A percentile compares a stretch with the other conserved stretches of the same genome.
These are phyloP conservation scores for Paracoccidioides brasiliensis DNA, from an alignment of 2,329 filamentous ascomycete genomes.

Conservation along the genomic window DNA sequence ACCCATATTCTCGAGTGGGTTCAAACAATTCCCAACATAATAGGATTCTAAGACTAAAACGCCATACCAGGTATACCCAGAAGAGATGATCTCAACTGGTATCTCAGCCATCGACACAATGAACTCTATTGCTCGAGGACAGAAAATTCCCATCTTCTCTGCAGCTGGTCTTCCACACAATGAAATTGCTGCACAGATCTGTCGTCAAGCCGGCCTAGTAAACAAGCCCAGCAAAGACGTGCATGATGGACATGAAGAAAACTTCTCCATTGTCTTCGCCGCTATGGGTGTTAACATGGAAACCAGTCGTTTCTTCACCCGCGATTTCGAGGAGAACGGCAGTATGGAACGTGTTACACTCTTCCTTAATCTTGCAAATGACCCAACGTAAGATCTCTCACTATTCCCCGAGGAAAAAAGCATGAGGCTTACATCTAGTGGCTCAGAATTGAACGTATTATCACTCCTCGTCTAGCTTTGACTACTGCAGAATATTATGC, in stretches of 20 bases:
- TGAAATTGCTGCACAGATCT: conserved; percentile 98
- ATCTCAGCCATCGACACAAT: conserved; percentile 98
- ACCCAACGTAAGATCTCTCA: conserved; percentile 64
- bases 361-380: conserved; percentile 98
- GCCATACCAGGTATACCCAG: conserved; percentile 67
- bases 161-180: conserved; percentile 97
- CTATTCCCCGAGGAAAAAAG: background rate
- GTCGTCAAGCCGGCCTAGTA: conserved; percentile 88
- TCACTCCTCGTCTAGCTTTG: conserved; percentile 92
- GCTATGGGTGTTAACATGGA: conserved; percentile 99
- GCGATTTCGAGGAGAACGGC: conserved; percentile 98
- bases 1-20: conserved; percentile 86
- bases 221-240: conserved; percentile 86
- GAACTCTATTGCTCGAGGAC: conserved; percentile 94
- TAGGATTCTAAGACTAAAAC: conserved; percentile 8
- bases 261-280: conserved; percentile 98
- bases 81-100: conserved; percentile 99
- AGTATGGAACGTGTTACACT: conserved; percentile 93
- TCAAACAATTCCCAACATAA: conserved; percentile 1
- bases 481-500: conserved; percentile 99
- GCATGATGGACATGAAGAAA: conserved; percentile 94
- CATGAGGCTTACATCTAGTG: background rate
- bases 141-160: conserved; percentile 99
- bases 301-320: conserved; percentile 94
- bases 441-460: conserved; percentile 94